Percentiles rank a stretch among this genome's conserved stretches.
These are phyloP conservation scores for Withania somnifera DNA, from an alignment of 305 asterid species.

Conservation along the genomic window DNA sequence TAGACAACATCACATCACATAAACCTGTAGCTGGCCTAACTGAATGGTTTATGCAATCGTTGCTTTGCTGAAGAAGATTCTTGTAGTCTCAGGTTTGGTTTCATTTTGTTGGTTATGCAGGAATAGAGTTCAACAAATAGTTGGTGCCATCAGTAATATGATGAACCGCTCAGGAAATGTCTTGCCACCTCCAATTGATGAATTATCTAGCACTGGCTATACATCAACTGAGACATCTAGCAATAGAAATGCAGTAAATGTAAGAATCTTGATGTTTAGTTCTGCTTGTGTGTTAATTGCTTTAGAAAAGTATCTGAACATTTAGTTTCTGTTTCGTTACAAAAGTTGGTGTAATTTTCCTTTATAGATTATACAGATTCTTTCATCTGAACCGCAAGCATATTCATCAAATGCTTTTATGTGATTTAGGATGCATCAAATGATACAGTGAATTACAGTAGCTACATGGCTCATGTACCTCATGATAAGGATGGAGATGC, in stretches of 20 bases:
- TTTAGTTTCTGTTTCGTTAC: not conserved
- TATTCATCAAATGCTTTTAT: not conserved
- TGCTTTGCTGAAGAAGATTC: not conserved
- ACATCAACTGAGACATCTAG: constrained; percentile 34
- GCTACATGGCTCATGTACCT: constrained; percentile 19
- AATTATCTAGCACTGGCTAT: constrained; percentile 24
- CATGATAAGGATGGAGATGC: constrained; percentile 39
- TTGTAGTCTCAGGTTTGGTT: constrained; percentile 8
- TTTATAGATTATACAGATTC: not conserved
- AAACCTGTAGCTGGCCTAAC: not conserved
- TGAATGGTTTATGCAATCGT: constrained; percentile 1
- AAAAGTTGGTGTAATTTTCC: not conserved
- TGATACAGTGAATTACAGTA: constrained; percentile 26
- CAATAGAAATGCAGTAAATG: constrained; percentile 33
- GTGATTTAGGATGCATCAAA: constrained; percentile 15
- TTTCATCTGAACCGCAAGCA: constrained; percentile 2
- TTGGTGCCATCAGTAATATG: constrained; percentile 47
- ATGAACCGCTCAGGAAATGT: constrained; percentile 50
- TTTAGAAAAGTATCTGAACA: not conserved
- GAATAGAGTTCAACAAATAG: constrained; percentile 87
- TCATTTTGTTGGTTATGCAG: constrained; percentile 27
- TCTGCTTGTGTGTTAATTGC: constrained; percentile 1
- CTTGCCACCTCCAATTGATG: constrained; percentile 70
- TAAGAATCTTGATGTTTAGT: constrained; percentile 27
- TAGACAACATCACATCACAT: not conserved